Conservation (phyloP, 169 alveolate genomes). For the Cryptosporidium muris region DNA sequence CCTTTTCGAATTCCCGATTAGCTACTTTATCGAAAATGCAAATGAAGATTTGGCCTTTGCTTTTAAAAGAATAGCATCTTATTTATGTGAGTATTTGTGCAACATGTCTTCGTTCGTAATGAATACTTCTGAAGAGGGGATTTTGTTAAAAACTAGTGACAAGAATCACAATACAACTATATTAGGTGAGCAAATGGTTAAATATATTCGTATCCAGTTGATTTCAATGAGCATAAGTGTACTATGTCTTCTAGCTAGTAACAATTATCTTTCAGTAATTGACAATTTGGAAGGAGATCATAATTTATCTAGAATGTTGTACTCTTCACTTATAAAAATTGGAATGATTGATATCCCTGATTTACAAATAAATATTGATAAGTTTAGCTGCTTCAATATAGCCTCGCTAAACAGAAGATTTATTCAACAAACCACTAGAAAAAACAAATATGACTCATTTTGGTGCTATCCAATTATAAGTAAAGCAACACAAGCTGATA, state of each 20-base stretch:
- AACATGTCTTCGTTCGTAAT: background rate
- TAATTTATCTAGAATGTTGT: background rate
- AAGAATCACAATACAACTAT: background rate
- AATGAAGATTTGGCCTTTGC: background rate
- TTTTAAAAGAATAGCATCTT: background rate
- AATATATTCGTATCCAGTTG: slow-evolving; percentile 12
- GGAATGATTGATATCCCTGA: slow-evolving; percentile 15
- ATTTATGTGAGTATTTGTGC: background rate
- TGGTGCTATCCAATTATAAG: slow-evolving; percentile 19
- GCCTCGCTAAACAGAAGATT: slow-evolving; percentile 26
- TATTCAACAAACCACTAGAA: slow-evolving; percentile 6
- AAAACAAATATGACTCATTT: background rate
- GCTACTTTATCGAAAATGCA: slow-evolving; percentile 1
- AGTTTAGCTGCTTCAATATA: background rate
- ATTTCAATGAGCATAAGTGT: slow-evolving; percentile 22
- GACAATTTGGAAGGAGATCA: background rate
- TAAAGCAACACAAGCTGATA: slow-evolving; percentile 25
- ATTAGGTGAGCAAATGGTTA: slow-evolving; percentile 1
- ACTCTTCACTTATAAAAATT: slow-evolving; percentile 1
- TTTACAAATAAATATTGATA: background rate
- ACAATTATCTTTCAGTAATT: background rate
- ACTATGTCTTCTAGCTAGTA: background rate
- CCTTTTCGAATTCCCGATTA: slow-evolving; percentile 7
- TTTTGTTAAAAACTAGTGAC: slow-evolving; percentile 6
- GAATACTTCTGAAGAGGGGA: background rate